Base-by-base conservation (phyloP, 139 green algal genomes). In the Spirogloea muscicola region DNA sequence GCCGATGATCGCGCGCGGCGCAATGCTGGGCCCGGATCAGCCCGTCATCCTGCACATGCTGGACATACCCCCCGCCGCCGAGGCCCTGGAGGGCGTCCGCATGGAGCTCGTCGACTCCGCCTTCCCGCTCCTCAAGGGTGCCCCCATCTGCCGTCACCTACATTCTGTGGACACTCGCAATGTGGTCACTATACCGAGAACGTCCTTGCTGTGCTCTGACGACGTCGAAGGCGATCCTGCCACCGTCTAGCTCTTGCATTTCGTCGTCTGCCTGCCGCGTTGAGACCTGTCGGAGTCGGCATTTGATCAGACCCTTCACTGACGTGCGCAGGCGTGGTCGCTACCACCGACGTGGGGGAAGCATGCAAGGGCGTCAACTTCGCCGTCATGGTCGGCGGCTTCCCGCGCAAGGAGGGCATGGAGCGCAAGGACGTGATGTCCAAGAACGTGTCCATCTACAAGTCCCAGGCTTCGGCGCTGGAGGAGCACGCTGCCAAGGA, bases 41-140 rank as follows among this genome's bases (percentile, higher is more conserved):
- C 88, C 89, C 3, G 84, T 98, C 31, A 93, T 96, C 39, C 78
- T 98, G 68, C 93, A 98, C 88, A 77, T 97, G 61, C 87, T 98
- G 42, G 93, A 98, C 51, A 95, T 98, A 33, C 76, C 87, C 61
- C 89, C 90, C 34, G 92, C 93, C 6, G 81, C 81, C 33, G 58
- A 87, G 44, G 84, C 91, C 0, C 82, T 98, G 48, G 72, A 95
- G 52, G 93, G 93, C 9, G 89, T 98, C 21, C 77, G 79, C 29
- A 97, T 98, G 91, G 93, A 98, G 85, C 89, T 98, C 2, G 69
- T 96, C 2, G 93, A 98, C 62, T 83, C 91, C 16, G 91, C 93
- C 3, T 94, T 91, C 57, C 92, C 93, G 0, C 86, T 97, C 25
- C 82, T 98, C 40, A 33, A 91, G 40, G 89, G 91, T 82, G 27